Base-by-base conservation (phyloP, 2,329 filamentous ascomycete species). In the Colletotrichum plurivorum region DNA sequence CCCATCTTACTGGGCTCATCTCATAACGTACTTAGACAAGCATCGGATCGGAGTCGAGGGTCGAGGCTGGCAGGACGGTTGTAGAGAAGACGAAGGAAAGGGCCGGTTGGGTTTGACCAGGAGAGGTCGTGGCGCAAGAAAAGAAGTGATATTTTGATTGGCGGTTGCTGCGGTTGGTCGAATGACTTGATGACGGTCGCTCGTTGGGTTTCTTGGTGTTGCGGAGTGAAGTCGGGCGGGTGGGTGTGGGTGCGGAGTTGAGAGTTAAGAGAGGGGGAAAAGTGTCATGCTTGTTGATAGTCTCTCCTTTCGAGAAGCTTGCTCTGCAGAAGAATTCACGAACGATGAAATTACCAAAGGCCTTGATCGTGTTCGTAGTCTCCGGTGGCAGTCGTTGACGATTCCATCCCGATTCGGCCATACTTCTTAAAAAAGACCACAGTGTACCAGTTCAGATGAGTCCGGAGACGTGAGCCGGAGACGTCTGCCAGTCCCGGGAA, bases 11-110 rank as follows among this genome's bases (percentile, higher is more conserved):
- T 53, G 56, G 62, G 61, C 67, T 69, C 62, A 61, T 57, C 45
- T 69, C 67, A 67, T 67, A 52, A 56, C 67, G 31, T 64, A 58
- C 48, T 12, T 65, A 69, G 62, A 61, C 43, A 69, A 60, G 63
- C 62, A 67, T 67, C 67, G 55, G 51, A 57, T 46, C 62, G 62
- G 67, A 67, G 56, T 61, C 62, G 41, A 41, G 60, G 41, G 49
- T 22, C 60, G 56, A 69, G 51, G 55, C 39, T 65, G 54, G 49
- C 43, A 15, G 66, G 66, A 36, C 62, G 67, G 63, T 22, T 69
- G 67, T 67, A 67, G 56, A 36, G 56, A 36, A n/a, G 46, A 2
- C n/a, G n/a, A n/a, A n/a, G n/a, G n/a, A n/a, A n/a, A n/a, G n/a
- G n/a, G n/a, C n/a, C n/a, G n/a, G 49, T 22, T 15, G 27, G 27